Evolutionary conservation across 139 green algal genomes (phyloP).

Genomic region (Limnomonas spitsbergensis): DNA sequence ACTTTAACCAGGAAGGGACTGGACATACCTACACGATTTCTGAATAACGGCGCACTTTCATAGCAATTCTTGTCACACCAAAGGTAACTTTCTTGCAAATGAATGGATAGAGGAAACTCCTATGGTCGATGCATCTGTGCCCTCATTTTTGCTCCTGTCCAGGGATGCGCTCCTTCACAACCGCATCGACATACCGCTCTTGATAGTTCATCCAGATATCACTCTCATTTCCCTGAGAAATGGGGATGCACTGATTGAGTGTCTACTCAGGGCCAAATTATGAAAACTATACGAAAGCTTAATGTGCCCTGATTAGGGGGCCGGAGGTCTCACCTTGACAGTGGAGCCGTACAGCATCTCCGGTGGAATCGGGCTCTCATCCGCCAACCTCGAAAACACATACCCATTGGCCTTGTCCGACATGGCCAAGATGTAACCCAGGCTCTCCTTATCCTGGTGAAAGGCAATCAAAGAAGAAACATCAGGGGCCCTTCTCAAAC

Average conservation of each 20-base stretch:
- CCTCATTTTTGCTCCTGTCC: no score
- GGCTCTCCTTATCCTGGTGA: slow-evolving; percentile 16
- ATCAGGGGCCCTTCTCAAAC: no score
- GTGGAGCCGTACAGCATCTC: slow-evolving; percentile 28
- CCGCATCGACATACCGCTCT: slow-evolving; percentile 2
- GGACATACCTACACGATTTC: no score
- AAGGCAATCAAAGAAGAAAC: no score
- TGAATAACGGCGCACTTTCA: no score
- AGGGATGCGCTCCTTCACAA: background rate
- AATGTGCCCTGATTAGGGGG: no score
- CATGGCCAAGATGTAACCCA: slow-evolving; percentile 43
- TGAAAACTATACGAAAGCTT: background rate
- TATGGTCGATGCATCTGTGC: no score
- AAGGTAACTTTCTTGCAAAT: no score
- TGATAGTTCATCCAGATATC: slow-evolving; percentile 25
- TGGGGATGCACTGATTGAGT: background rate
- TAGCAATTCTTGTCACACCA: no score
- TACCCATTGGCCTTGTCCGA: slow-evolving; percentile 81
- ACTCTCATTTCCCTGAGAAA: slow-evolving; percentile 11
- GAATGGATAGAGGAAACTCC: no score
- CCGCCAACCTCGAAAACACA: slow-evolving; percentile 52
- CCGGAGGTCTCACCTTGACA: slow-evolving; percentile 3
- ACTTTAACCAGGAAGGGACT: no score
- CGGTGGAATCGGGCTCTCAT: slow-evolving; percentile 32
- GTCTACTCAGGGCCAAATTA: no score